Base-by-base conservation (phyloP, 78 protist genomes). In the Dictyostelium capitatum region DNA sequence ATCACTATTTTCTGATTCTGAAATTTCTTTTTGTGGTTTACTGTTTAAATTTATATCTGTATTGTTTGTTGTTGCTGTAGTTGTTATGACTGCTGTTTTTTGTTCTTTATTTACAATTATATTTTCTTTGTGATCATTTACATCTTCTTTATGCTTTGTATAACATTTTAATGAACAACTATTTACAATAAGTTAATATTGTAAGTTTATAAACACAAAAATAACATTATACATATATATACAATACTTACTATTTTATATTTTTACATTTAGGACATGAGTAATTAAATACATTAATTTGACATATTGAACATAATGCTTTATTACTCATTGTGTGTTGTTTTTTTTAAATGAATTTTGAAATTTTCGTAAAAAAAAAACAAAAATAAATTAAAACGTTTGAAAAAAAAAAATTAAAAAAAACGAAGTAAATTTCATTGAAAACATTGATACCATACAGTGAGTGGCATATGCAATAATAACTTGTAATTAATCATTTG, bases 171-270 rank as follows among this genome's bases (percentile, higher is more conserved):
- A 19, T 30, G 83, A 78, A 30, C 83, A 78, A 78, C 83, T 78
- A 28, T n/a, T n/a, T n/a, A n/a, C n/a, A n/a, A n/a, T n/a, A n/a
- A n/a, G n/a, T n/a, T n/a, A n/a, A n/a, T n/a, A n/a, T n/a, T n/a
- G n/a, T n/a, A n/a, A n/a, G n/a, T n/a, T n/a, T n/a, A n/a, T n/a
- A n/a, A n/a, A n/a, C n/a, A n/a, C n/a, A n/a, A n/a, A n/a, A n/a
- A n/a, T 7, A 46, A 67, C 3, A 32, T 12, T 30, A 32, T 67
- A 15, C 37, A 47, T 69, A 11, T 5, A 32, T 32, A 32, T 20
- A n/a, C 32, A 51, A 46, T 51, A 83, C 69, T 12, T 83, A 83
- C 90, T 85, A 85, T 77, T 75, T 85, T 6, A 77, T 48, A 14
- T 14, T 25, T 77, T 30, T 74, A 64, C 92, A 85, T 48, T n/a